These are phyloP conservation scores for Coemansia sp. DNA, from an alignment of 192 early-diverging fungal species.

Conservation along the genomic window DNA sequence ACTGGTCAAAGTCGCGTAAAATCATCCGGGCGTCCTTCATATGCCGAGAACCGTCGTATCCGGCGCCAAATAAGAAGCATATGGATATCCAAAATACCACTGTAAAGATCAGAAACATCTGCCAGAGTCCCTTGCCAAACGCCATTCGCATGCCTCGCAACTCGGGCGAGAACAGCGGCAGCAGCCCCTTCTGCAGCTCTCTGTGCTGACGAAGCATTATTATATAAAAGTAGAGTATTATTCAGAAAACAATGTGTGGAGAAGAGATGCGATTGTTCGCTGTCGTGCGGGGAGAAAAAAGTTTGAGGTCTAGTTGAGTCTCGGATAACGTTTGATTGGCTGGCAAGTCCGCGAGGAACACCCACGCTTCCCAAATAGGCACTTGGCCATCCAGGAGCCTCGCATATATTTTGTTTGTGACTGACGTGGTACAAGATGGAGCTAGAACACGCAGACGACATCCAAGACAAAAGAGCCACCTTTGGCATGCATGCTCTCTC, in stretches of 20 bases:
- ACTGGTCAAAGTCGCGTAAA: constrained; percentile 44
- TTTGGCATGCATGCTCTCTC: neutral
- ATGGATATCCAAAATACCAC: constrained; percentile 52
- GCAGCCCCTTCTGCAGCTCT: constrained; percentile 43
- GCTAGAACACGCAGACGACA: neutral
- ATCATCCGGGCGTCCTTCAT: constrained; percentile 40
- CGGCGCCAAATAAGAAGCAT: constrained; percentile 46
- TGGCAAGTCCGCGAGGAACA: neutral
- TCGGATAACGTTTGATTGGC: neutral
- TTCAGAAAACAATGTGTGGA: neutral
- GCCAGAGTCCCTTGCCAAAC: constrained; percentile 48
- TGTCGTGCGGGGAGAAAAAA: neutral
- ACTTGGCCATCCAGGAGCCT: neutral
- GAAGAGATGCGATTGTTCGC: neutral
- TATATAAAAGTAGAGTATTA: neutral
- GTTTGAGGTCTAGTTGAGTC: neutral
- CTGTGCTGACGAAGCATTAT: constrained; percentile 30
- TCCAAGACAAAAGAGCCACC: neutral
- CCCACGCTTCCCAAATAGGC: neutral
- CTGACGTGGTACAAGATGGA: neutral
- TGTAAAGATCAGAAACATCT: constrained; percentile 41
- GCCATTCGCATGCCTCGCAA: constrained; percentile 47
- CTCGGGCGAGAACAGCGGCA: constrained; percentile 51
- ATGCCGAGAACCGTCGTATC: constrained; percentile 49
- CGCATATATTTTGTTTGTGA: neutral